These are phyloP conservation scores for Volutella citrinella DNA, from an alignment of 2,329 filamentous ascomycete genomes.

Conservation along the genomic window DNA sequence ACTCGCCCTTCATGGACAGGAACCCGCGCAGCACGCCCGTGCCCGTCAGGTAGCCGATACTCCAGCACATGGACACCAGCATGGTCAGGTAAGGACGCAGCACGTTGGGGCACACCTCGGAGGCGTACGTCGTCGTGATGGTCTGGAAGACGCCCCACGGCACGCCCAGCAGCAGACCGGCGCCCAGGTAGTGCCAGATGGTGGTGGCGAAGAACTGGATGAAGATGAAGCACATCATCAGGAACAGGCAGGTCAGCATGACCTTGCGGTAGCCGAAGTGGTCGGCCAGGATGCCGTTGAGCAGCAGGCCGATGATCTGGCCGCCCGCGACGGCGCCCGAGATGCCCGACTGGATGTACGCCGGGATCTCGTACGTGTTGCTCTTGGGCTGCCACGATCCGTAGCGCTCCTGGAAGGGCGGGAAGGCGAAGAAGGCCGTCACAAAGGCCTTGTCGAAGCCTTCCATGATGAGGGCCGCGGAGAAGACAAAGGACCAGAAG, in stretches of 20 bases:
- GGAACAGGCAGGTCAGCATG: constrained; percentile 39
- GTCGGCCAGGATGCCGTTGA: constrained; percentile 46
- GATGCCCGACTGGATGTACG: constrained; percentile 48
- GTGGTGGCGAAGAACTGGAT: constrained; percentile 44
- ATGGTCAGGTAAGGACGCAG: constrained; percentile 46
- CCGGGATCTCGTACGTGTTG: constrained; percentile 43
- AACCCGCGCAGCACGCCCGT: constrained; percentile 40
- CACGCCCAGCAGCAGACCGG: constrained; percentile 44
- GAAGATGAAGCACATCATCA: constrained; percentile 43
- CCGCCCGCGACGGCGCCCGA: constrained; percentile 45
- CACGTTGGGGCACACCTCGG: constrained; percentile 41
- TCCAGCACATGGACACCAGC: constrained; percentile 48
- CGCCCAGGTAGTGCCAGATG: constrained; percentile 38
- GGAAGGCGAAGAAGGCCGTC: constrained; percentile 38
- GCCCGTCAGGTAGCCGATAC: constrained; percentile 44
- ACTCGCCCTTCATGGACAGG: constrained; percentile 35
- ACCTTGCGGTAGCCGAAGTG: constrained; percentile 42
- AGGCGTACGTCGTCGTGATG: constrained; percentile 44
- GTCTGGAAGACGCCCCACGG: constrained; percentile 47
- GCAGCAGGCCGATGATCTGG: constrained; percentile 46
- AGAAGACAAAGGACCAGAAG: constrained; percentile 35
- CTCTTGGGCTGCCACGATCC: constrained; percentile 31
- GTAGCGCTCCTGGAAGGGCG: constrained; percentile 34
- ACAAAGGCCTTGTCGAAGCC: constrained; percentile 39
- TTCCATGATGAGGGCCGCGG: constrained; percentile 37